Base-by-base conservation (phyloP, 345 rosid species). In the Microthlaspi erraticum region DNA sequence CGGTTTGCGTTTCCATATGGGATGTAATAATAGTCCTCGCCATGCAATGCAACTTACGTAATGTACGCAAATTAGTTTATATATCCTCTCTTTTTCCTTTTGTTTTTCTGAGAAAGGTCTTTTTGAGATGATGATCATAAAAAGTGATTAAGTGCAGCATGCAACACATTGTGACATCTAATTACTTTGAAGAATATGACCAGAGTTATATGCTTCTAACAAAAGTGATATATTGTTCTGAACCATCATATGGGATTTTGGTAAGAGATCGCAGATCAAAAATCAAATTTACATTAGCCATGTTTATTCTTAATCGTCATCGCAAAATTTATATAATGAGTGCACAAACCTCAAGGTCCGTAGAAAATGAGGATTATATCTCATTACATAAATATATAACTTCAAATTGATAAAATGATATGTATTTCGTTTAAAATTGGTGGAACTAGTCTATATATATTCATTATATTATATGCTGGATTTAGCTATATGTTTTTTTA, bases 11-110 rank as follows among this genome's bases (percentile, higher is more conserved):
- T 50, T 74, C 31, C 78, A 74, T 74, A 74, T 67, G 64, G 13
- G 6, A 74, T 60, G 78, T 51, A 74, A 74, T 67, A 17, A 74
- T 67, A 37, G 2, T 73, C 50, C 46, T 58, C 66, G 77, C 77
- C 78, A 74, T 60, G 73, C 63, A 67, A 74, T 74, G 57, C 63
- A 74, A 67, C 17, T 52, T 66, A 74, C 77, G 71, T 73, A 56
- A 20, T 52, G 19, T 45, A 56, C 13, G 7, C 50, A 36, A 72
- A 56, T 73, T 13, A 56, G 8, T 37, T 59, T 31, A 10, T 50
- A 29, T 36, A 29, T 55, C 26, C 26, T 23, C 26, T 42, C 9
- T 0, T 17, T 33, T 26, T 60, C 7, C 9, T 19, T 8, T 26
- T 1, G 13, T 10, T 63, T 45, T 7, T 43, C 37, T 26, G 41